Conservation (phyloP, 2,329 filamentous ascomycete species). For the Byssochlamys sp. region DNA sequence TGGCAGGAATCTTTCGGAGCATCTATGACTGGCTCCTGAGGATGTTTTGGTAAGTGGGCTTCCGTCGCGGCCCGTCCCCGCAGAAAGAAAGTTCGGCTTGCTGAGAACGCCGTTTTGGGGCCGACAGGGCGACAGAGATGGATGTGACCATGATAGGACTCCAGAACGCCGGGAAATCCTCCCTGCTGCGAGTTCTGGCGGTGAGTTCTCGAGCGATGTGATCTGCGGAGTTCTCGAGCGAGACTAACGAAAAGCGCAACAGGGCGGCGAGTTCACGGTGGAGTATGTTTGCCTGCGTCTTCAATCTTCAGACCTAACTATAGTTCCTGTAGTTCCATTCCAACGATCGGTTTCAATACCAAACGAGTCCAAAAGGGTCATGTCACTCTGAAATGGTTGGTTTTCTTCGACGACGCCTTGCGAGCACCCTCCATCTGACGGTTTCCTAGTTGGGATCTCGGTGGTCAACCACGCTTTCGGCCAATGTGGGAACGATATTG, state of each 20-base stretch:
- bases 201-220: slow-evolving; percentile 50
- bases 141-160: slow-evolving; percentile 98
- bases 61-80: slow-evolving; percentile 26
- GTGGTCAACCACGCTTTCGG: slow-evolving; percentile 90
- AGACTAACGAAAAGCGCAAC: slow-evolving; percentile 25
- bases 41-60: slow-evolving; percentile 75
- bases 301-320: slow-evolving; percentile 1
- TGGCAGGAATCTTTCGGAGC: slow-evolving; percentile 85
- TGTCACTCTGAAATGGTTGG: slow-evolving; percentile 88
- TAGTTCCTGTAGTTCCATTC: slow-evolving; percentile 67
- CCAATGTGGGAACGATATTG: slow-evolving; percentile 99
- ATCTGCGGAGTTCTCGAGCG: slow-evolving; percentile 13
- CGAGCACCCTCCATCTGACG: slow-evolving; percentile 11
- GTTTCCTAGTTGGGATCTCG: slow-evolving; percentile 71
- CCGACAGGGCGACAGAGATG: slow-evolving; percentile 87
- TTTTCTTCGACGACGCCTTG: slow-evolving; percentile 17
- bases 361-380: slow-evolving; percentile 95
- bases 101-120: slow-evolving; percentile 9
- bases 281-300: slow-evolving; percentile 59
- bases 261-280: slow-evolving; percentile 97
- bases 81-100: slow-evolving; percentile 15
- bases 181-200: slow-evolving; percentile 81
- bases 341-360: slow-evolving; percentile 98
- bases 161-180: slow-evolving; percentile 97
- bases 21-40: slow-evolving; percentile 98